These are phyloP conservation scores for Solanum chacoense DNA, from an alignment of 305 asterid genomes.

Conservation along the genomic window DNA sequence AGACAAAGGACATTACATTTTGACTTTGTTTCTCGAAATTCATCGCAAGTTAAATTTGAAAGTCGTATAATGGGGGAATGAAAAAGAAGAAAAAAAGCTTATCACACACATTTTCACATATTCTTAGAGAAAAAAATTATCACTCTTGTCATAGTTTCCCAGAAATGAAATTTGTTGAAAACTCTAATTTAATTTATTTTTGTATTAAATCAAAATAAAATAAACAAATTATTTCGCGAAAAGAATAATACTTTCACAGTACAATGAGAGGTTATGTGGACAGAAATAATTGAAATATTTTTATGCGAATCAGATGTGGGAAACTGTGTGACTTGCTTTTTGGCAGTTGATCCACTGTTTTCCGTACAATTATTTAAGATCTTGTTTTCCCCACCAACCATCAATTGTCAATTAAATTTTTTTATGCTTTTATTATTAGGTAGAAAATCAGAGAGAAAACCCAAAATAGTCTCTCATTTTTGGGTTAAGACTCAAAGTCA, in stretches of 20 bases:
- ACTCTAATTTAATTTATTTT: background rate
- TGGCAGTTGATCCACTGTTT: background rate
- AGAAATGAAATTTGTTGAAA: background rate
- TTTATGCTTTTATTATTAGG: background rate
- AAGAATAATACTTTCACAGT: background rate
- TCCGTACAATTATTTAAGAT: background rate
- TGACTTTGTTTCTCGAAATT: background rate
- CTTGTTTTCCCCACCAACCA: background rate
- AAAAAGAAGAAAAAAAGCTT: too few species aligned
- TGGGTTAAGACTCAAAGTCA: too few species aligned
- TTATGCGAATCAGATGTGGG: background rate
- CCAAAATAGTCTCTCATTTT: too few species aligned
- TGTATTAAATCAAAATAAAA: too few species aligned
- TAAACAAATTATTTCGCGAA: too few species aligned
- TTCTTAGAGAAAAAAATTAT: background rate
- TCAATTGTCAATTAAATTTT: background rate
- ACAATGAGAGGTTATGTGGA: background rate
- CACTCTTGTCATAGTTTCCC: background rate
- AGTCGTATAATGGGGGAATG: background rate
- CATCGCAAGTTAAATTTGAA: background rate
- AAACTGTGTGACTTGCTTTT: background rate
- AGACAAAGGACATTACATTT: too few species aligned
- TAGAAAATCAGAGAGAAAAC: background rate
- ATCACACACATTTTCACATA: background rate
- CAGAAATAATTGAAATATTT: background rate